Conservation (phyloP, 768 basidiomycete genomes). For the Cystobasidium ongulense region DNA sequence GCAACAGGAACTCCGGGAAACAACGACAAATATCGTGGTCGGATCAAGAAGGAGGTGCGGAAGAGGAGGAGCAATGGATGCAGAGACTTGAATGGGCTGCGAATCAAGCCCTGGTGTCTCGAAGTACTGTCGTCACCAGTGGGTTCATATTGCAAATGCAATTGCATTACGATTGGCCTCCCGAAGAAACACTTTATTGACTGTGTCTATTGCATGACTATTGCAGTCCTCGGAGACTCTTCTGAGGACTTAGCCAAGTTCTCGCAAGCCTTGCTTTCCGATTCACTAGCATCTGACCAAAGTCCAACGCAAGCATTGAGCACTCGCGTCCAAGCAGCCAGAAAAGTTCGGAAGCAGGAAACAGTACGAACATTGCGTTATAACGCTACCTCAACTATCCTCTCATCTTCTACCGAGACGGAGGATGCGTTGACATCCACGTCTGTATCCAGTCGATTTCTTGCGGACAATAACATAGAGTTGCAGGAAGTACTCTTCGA, state of each 20-base stretch:
- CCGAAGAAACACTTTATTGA: background rate
- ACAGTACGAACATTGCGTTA: background rate
- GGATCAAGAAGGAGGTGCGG: conserved; percentile 7
- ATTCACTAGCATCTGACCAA: background rate
- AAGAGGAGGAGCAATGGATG: conserved; percentile 20
- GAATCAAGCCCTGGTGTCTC: background rate
- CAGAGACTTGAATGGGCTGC: conserved; percentile 2
- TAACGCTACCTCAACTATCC: background rate
- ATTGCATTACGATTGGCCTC: background rate
- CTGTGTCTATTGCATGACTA: background rate
- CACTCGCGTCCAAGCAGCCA: background rate
- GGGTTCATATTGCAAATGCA: background rate
- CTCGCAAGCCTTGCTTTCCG: background rate
- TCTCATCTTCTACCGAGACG: background rate
- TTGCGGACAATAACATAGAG: background rate
- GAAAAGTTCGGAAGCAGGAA: background rate
- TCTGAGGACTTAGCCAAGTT: background rate
- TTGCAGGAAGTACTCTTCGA: conserved; percentile 2
- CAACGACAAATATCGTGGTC: conserved; percentile 8
- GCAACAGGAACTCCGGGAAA: background rate
- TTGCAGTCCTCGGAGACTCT: background rate
- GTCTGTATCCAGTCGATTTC: background rate
- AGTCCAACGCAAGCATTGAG: background rate
- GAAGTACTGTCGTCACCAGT: background rate
- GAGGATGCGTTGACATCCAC: background rate